A percentile compares a stretch with the other conserved stretches of the same genome.
Conservation (phyloP, 1,139 yeast species). For the Nakaseomyces delphensis region DNA sequence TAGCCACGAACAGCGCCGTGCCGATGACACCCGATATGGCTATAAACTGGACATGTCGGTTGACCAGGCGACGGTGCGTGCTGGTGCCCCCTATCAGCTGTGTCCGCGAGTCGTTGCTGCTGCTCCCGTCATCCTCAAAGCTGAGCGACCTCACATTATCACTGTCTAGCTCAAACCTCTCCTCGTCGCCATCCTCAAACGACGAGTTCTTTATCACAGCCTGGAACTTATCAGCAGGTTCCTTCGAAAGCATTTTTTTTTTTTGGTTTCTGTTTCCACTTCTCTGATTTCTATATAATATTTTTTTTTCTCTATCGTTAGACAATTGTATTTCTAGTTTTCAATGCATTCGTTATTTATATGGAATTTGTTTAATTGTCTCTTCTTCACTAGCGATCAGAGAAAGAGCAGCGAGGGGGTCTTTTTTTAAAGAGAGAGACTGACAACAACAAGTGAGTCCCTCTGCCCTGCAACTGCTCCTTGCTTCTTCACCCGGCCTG, state of each 20-base stretch:
- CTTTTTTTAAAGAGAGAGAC: too few species aligned
- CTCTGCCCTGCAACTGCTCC: too few species aligned
- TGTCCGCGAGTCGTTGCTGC: slow-evolving; percentile 15
- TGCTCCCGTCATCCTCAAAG: slow-evolving; percentile 9
- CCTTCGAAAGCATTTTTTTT: slow-evolving; percentile 4
- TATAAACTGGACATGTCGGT: slow-evolving; percentile 65
- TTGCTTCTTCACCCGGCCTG: too few species aligned
- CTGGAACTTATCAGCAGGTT: slow-evolving; percentile 2
- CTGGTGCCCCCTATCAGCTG: slow-evolving; percentile 12
- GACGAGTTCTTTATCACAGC: slow-evolving; percentile 2
- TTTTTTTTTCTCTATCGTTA: neutral
- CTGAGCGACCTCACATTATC: slow-evolving; percentile 5
- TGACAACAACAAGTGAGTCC: too few species aligned
- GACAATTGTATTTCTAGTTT: neutral
- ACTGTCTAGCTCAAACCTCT: slow-evolving; percentile 2
- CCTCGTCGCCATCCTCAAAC: slow-evolving; percentile 5
- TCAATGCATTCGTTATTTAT: too few species aligned
- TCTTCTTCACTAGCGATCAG: too few species aligned
- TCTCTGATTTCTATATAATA: too few species aligned
- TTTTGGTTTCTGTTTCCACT: neutral
- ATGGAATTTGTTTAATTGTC: too few species aligned
- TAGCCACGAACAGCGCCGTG: slow-evolving; percentile 67
- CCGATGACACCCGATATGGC: slow-evolving; percentile 85
- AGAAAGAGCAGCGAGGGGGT: too few species aligned
- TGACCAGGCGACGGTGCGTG: slow-evolving; percentile 38